Evolutionary conservation across 768 basidiomycete genomes (phyloP).

Genomic region (Trametes gibbosa): DNA sequence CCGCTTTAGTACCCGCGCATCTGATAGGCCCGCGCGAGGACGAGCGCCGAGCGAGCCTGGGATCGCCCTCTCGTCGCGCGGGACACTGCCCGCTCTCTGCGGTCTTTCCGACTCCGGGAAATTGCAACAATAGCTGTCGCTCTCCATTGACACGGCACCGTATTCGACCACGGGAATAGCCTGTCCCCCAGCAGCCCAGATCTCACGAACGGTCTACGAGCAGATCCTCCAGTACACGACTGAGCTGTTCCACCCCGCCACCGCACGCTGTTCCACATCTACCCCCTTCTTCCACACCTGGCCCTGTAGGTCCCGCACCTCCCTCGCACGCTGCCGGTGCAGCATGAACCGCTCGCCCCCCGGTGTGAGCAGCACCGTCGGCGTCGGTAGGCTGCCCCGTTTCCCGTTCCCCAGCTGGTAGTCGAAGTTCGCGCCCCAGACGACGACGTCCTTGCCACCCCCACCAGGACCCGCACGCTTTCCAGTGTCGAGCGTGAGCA

Average conservation of each 20-base stretch:
- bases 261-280: slow-evolving; percentile 61
- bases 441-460: slow-evolving; percentile 60
- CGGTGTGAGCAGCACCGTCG: slow-evolving; percentile 47
- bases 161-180: slow-evolving; percentile 4
- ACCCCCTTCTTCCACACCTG: slow-evolving; percentile 58
- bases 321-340: slow-evolving; percentile 44
- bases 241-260: slow-evolving; percentile 62
- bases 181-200: neutral
- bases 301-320: slow-evolving; percentile 59
- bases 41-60: neutral
- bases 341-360: slow-evolving; percentile 63
- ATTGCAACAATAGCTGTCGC: neutral
- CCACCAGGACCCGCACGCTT: slow-evolving; percentile 46
- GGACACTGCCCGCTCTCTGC: neutral
- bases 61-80: neutral
- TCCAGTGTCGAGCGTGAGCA: slow-evolving; percentile 68
- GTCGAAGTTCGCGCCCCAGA: slow-evolving; percentile 72
- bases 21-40: neutral
- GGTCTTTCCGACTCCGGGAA: neutral
- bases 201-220: slow-evolving; percentile 8
- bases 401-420: slow-evolving; percentile 78
- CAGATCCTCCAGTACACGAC: slow-evolving; percentile 69
- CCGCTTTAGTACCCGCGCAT: slow-evolving; percentile 8
- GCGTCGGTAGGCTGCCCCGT: slow-evolving; percentile 54
- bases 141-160: neutral